A percentile compares a stretch with the other conserved stretches of the same genome.
Conservation (phyloP, 2,329 filamentous ascomycete species). For the Chaetomiaceae sp. region DNA sequence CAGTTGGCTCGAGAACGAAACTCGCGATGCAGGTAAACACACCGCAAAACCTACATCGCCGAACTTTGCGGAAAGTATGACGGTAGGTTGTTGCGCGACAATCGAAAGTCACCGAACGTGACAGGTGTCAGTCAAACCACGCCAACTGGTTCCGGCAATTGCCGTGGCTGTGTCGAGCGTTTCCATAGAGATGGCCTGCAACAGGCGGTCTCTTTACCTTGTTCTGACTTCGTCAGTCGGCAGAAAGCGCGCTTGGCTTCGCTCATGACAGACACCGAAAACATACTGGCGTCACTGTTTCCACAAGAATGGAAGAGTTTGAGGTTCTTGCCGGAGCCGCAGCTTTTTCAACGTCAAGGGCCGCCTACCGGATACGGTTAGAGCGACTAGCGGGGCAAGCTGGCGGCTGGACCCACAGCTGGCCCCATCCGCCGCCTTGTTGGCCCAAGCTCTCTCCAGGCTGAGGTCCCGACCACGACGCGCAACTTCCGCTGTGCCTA, state of each 20-base stretch:
- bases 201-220: background rate
- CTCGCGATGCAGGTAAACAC: too few relatives aligned
- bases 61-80: too few relatives aligned
- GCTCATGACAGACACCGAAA: background rate
- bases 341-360: conserved; percentile 13
- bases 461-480: conserved; percentile 24
- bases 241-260: background rate
- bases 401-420: background rate
- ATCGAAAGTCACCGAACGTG: conserved; percentile 13
- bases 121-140: conserved; percentile 21
- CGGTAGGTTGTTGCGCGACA: background rate
- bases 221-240: background rate
- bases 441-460: conserved; percentile 29
- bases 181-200: background rate
- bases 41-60: too few relatives aligned
- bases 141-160: conserved; percentile 18
- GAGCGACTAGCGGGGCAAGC: background rate
- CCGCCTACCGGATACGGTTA: conserved; percentile 15
- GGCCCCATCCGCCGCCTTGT: conserved; percentile 2
- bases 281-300: too few relatives aligned
- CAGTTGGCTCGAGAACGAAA: too few relatives aligned
- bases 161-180: background rate
- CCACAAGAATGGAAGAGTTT: too few relatives aligned
- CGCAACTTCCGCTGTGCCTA: conserved; percentile 29
- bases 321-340: background rate